Base-by-base conservation (phyloP, 2,329 filamentous ascomycete species). In the Cladorrhinum sp. region DNA sequence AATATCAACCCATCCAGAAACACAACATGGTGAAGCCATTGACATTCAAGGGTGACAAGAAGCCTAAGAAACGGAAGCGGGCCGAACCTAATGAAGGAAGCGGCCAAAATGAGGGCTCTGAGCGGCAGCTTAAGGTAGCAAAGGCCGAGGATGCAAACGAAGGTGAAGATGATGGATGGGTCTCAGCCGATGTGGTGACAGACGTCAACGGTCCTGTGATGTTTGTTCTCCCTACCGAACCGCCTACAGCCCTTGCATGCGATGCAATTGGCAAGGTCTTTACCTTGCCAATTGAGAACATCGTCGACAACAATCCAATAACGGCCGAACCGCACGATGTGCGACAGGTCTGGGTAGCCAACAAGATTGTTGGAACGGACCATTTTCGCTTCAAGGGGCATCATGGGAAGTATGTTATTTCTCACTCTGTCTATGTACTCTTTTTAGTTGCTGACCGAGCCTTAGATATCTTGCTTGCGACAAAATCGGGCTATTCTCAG, bases 11-110 rank as follows among this genome's bases (percentile, higher is more conserved):
- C 33, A 24, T n/a, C 20, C 3, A 26, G 21, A 42, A 56, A 18
- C 20, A 33, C 52, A 64, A 46, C 26, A 95, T 95, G 90, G 88
- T 96, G 68, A 97, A 96, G 74, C 88, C 94, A 53, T 84, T 99
- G 61, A 82, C 86, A 54, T 99, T 99, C 82, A 99, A 99, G 78
- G 95, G 95, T 80, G 95, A 99, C 78, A 97, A 96, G 77, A 95
- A 95, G 78, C 79, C 85, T 62, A 96, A 95, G 77, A 97, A 97
- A 81, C 85, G 92, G 74, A 97, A 96, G 82, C 86, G 90, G 68
- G 77, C 82, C 55, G 80, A 81, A 52, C 77, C 77, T 53, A 79
- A 80, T 57, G 78, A 78, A 49, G 80, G 85, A 49, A 77, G 80
- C 62, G 75, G 79, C 26, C 67, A 66, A 51, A 71, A 70, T 55